Evolutionary conservation across 2,329 filamentous ascomycete species (phyloP).

Genomic region (Massarina eburnea): DNA sequence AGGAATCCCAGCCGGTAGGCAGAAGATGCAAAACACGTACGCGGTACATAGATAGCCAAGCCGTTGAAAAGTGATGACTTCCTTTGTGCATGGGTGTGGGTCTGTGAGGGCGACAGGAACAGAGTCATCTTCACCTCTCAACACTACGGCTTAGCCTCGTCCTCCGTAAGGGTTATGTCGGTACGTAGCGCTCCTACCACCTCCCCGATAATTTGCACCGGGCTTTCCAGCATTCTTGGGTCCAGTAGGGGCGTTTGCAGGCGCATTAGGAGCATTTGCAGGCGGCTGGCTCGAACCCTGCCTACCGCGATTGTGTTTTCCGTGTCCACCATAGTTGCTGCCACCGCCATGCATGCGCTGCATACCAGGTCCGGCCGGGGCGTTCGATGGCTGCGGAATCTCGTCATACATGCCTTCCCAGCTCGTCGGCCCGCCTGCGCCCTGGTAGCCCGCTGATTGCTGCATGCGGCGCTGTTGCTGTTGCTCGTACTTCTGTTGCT

Average conservation of each 20-base stretch:
- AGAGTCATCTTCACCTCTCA: no score
- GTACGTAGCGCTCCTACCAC: conserved; percentile 54
- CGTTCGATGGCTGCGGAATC: conserved; percentile 73
- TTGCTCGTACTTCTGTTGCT: conserved; percentile 77
- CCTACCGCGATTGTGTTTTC: conserved; percentile 36
- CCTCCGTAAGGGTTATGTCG: conserved; percentile 37
- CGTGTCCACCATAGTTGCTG: conserved; percentile 20
- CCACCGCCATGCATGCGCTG: conserved; percentile 35
- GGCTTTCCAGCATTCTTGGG: conserved; percentile 93
- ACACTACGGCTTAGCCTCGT: conserved; percentile 1
- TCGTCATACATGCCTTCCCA: conserved; percentile 99
- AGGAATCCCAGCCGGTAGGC: no score
- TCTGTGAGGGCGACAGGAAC: no score
- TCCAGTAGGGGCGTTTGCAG: conserved; percentile 86
- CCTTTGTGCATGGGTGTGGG: no score
- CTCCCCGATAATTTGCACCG: conserved; percentile 90
- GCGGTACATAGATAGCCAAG: no score
- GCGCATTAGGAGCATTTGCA: conserved; percentile 48
- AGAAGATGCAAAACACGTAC: no score
- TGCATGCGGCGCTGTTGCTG: conserved; percentile 62
- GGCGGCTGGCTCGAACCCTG: conserved; percentile 45
- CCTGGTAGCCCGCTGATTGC: conserved; percentile 48
- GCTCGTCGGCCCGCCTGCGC: conserved; percentile 70
- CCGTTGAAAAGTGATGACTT: no score
- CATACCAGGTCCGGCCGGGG: conserved; percentile 55